Base-by-base conservation (phyloP, 2,329 filamentous ascomycete species). In the Fusarium circinatum region DNA sequence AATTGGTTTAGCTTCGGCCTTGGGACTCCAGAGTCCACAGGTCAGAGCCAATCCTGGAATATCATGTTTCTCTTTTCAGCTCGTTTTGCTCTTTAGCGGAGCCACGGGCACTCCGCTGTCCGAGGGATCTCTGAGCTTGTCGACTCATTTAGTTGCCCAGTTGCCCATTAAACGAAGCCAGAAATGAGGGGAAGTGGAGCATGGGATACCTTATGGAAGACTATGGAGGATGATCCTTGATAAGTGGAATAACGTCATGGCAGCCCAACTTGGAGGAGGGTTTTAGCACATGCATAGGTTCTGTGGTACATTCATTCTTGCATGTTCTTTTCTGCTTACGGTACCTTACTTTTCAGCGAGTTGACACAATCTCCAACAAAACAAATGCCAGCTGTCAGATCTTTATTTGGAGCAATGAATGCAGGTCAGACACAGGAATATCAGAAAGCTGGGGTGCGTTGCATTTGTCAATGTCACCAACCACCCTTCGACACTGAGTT, bases 101-200 rank as follows among this genome's bases (percentile, higher is more conserved):
- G 65, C 47, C 41, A 47, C 61, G 30, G 44, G 60, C 59, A 58
- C 49, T 68, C 52, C 67, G 42, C 62, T 70, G 39, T 55, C 28
- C 20, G 36, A 65, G 34, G 41, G 51, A 52, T 32, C 39, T 63
- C 47, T 52, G 17, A 56, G 55, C 74, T 57, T 41, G 44, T 66
- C 69, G 58, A 61, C 71, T 52, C 48, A 69, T 73, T 51, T 63
- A 51, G 62, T 45, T 24, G 24, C 56, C 38, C 57, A 41, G 38
- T 24, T 47, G 44, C 24, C 32, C 47, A 61, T 47, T 36, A n/a
- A 17, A 20, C 64, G 57, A 65, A 61, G 71, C 52, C 59, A 65
- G 55, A 59, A 59, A 48, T 74, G 76, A 77, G 76, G 76, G 76
- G 76, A 76, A 77, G 76, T 78, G 76, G 76, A 71, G 76, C 72